A percentile compares a stretch with the other conserved stretches of the same genome.
phyloP scores from a whole-genome alignment of 202 grass and related monocot genomes.

The Brachypodium distachyon region DNA sequence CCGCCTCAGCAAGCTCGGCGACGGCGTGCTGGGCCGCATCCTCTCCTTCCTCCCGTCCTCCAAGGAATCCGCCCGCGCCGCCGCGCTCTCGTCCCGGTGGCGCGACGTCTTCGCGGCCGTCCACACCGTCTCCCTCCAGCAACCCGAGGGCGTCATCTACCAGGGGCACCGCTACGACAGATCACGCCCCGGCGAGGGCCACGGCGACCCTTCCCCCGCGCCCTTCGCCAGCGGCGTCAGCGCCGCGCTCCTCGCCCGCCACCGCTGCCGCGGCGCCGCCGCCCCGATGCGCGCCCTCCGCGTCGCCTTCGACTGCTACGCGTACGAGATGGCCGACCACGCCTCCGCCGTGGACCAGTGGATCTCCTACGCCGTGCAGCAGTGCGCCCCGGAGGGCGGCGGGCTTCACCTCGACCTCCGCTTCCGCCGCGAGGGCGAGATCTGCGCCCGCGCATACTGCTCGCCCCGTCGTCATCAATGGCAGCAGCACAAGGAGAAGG shows the following conservation, averaged over 20 bases:
- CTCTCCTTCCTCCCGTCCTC: constrained; percentile 9
- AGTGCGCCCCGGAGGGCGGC: neutral
- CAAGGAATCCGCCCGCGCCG: neutral
- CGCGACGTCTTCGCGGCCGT: neutral
- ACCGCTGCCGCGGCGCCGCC: neutral
- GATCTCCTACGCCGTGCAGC: neutral
- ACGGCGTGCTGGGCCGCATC: neutral
- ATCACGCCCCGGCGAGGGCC: neutral
- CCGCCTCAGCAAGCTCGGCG: neutral
- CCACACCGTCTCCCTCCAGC: neutral
- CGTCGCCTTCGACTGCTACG: neutral
- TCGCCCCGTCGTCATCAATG: too few species aligned
- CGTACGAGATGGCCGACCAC: neutral
- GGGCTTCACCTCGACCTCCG: neutral
- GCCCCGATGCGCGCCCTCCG: neutral
- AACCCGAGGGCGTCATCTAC: neutral
- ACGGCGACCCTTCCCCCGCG: neutral
- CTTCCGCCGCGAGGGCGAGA: neutral
- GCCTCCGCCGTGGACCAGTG: neutral
- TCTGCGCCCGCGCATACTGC: neutral
- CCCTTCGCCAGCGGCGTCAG: neutral
- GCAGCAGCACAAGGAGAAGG: too few species aligned
- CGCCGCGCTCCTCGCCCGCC: neutral
- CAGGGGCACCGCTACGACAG: neutral
- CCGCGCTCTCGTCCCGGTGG: neutral